Conservation (phyloP, 495 filamentous ascomycete genomes). For the Xylaria longipes region DNA sequence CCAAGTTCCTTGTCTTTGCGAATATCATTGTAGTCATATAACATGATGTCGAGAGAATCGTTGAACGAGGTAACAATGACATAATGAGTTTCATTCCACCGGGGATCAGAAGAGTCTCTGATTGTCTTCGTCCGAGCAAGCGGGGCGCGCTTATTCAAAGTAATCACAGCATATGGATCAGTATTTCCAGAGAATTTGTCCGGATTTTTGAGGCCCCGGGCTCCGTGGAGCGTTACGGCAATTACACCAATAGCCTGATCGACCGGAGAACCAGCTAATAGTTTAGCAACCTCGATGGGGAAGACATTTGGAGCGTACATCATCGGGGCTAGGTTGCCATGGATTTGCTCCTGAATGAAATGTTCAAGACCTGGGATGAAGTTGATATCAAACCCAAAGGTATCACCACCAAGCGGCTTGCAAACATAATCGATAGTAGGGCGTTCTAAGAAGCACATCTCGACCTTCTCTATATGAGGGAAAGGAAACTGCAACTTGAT, state of each 20-base stretch:
- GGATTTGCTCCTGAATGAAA: conserved; percentile 96
- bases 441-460: conserved; percentile 82
- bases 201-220: conserved; percentile 89
- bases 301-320: conserved; percentile 98
- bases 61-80: conserved; percentile 89
- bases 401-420: conserved; percentile 95
- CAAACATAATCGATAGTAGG: conserved; percentile 91
- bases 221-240: conserved; percentile 88
- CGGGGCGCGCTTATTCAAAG: conserved; percentile 78
- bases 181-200: conserved; percentile 93
- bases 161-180: conserved; percentile 90
- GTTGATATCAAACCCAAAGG: conserved; percentile 96
- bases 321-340: conserved; percentile 89
- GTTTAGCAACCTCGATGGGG: conserved; percentile 97
- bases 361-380: conserved; percentile 92
- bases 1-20: conserved; percentile 97
- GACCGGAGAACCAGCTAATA: conserved; percentile 92
- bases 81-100: conserved; percentile 96
- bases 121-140: conserved; percentile 90
- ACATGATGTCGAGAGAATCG: conserved; percentile 79
- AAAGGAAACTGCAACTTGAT: conserved; percentile 96
- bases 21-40: conserved; percentile 94
- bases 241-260: conserved; percentile 96
- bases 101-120: conserved; percentile 81
- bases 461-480: conserved; percentile 90